Conservation (phyloP, 768 basidiomycete genomes). For the Mycena filopes region DNA sequence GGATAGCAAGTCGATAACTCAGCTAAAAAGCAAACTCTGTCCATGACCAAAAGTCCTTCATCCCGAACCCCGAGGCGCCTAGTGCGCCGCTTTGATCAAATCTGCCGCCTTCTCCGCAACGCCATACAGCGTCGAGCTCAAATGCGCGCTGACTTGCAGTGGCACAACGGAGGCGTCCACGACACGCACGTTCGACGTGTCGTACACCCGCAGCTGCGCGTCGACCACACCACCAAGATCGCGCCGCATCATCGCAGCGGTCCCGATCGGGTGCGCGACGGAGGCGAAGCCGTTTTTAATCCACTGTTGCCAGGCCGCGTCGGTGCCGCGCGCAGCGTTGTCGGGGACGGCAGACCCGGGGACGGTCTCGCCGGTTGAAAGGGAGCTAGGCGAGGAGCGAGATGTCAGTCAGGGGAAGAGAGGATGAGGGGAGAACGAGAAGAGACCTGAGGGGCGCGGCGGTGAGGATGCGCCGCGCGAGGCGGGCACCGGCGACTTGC, state of each 20-base stretch:
- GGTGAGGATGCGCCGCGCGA: conserved; percentile 53
- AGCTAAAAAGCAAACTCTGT: conserved; percentile 10
- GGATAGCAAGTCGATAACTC: conserved; percentile 13
- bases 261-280: conserved; percentile 62
- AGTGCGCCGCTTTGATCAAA: conserved; percentile 57
- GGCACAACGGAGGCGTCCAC: conserved; percentile 63
- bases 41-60: neutral
- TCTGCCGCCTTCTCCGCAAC: too few relatives aligned
- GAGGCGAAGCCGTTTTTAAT: conserved; percentile 53
- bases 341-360: conserved; percentile 62
- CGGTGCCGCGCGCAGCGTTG: conserved; percentile 53
- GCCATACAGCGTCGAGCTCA: conserved; percentile 60
- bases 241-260: conserved; percentile 54
- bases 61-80: neutral
- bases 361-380: conserved; percentile 56
- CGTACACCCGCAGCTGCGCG: conserved; percentile 57
- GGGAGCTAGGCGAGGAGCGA: conserved; percentile 35
- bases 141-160: conserved; percentile 57
- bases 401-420: neutral
- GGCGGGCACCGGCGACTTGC: conserved; percentile 57
- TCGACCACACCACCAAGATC: conserved; percentile 57
- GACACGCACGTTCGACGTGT: conserved; percentile 60
- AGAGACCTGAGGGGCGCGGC: conserved; percentile 56
- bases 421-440: conserved; percentile 13
- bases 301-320: conserved; percentile 59